A percentile compares a stretch with the other conserved stretches of the same genome.
Evolutionary conservation across 2,329 filamentous ascomycete genomes (phyloP).

Genomic region (Stromatinia cepivora): DNA sequence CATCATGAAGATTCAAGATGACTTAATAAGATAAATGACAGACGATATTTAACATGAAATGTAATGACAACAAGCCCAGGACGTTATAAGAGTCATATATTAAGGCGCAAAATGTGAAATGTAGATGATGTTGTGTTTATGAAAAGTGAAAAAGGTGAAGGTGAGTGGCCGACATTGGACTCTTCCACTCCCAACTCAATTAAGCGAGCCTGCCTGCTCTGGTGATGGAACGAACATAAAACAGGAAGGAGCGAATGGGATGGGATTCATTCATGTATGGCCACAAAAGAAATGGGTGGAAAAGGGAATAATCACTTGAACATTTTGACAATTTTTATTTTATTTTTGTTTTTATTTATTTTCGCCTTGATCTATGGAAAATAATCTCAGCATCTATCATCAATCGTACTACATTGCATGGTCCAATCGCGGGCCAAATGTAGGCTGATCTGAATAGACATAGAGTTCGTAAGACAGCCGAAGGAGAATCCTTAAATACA

Average conservation of each 20-base stretch:
- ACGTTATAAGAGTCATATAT: background rate
- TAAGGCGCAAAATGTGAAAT: background rate
- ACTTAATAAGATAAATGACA: background rate
- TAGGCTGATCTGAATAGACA: slow-evolving; percentile 34
- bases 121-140: background rate
- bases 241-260: background rate
- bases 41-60: background rate
- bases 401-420: slow-evolving; percentile 31
- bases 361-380: slow-evolving; percentile 36
- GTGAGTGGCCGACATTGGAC: background rate
- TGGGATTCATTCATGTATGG: too few species aligned
- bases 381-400: slow-evolving; percentile 32
- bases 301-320: background rate
- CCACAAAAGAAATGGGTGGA: background rate
- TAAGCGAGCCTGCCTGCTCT: slow-evolving; percentile 1
- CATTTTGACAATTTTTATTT: slow-evolving; percentile 29
- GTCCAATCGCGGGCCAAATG: slow-evolving; percentile 28
- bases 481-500: slow-evolving; percentile 40
- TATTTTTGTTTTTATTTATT: slow-evolving; percentile 30
- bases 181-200: background rate
- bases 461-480: slow-evolving; percentile 34
- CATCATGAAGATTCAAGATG: background rate
- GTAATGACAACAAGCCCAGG: background rate
- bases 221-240: background rate
- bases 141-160: background rate